These are phyloP conservation scores for Dipteronia dyeriana DNA, from an alignment of 345 rosid genomes.

Conservation along the genomic window DNA sequence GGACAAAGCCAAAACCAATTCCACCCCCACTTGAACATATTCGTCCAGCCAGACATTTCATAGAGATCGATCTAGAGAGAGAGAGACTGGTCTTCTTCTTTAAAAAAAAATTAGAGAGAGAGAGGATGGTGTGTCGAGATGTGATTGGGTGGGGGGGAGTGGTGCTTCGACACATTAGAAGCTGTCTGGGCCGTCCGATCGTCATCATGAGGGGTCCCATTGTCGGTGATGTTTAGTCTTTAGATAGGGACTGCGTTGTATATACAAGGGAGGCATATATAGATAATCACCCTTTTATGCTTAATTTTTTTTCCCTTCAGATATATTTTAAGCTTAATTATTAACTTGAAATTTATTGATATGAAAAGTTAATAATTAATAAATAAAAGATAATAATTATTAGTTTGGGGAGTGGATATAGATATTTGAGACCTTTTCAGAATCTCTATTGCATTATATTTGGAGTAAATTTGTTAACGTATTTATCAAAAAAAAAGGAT, in stretches of 20 bases:
- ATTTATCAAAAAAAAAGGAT: too few species aligned
- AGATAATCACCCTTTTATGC: neutral
- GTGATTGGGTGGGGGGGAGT: neutral
- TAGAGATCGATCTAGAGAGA: neutral
- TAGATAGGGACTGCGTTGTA: neutral
- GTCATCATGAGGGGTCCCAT: constrained; percentile 1
- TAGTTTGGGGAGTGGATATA: too few species aligned
- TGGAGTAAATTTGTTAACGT: too few species aligned
- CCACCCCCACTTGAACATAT: neutral
- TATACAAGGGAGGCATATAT: neutral
- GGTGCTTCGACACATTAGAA: constrained; percentile 2
- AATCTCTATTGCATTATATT: too few species aligned
- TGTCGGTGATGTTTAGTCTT: constrained; percentile 4
- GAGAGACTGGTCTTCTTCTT: too few species aligned
- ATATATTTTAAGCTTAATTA: too few species aligned
- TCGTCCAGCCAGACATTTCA: neutral
- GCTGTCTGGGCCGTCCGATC: neutral
- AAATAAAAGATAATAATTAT: too few species aligned
- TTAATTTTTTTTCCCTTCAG: too few species aligned
- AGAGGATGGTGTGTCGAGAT: neutral
- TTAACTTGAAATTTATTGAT: too few species aligned
- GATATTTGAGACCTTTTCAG: too few species aligned
- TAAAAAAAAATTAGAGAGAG: neutral
- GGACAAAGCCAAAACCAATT: neutral
- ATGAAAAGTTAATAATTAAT: too few species aligned